Conservation (phyloP, 176 grass and related monocot genomes). For the Aegilops umbellulata region DNA sequence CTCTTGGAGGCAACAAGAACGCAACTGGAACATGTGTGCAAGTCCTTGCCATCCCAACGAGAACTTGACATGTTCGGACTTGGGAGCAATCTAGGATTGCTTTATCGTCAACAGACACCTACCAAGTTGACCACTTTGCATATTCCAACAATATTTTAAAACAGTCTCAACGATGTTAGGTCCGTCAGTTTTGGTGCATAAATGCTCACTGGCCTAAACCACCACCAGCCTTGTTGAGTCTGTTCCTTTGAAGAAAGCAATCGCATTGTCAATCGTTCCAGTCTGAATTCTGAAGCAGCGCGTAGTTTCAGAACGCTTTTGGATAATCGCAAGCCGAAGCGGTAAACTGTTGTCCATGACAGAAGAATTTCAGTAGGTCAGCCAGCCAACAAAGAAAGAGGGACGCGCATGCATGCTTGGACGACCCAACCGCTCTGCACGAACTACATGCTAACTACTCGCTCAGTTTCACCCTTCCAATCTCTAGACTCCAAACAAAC, state of each 20-base stretch:
- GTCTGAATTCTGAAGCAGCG: not conserved
- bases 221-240: not conserved
- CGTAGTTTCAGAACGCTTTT: not conserved
- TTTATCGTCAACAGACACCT: not conserved
- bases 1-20: not conserved
- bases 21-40: not conserved
- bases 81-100: not conserved
- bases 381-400: not conserved
- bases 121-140: constrained; percentile 9
- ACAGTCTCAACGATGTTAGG: constrained; percentile 20
- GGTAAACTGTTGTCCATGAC: not conserved
- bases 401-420: not conserved
- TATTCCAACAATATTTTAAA: not conserved
- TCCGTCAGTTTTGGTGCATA: not conserved
- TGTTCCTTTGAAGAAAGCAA: not conserved
- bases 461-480: not conserved
- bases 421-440: constrained; percentile 43
- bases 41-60: not conserved
- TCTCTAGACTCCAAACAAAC: not conserved
- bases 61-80: not conserved
- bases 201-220: constrained; percentile 44
- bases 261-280: not conserved
- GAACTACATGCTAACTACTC: constrained; percentile 61
- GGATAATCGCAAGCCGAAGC: not conserved
- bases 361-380: not conserved